Evolutionary conservation across 139 green algal species (phyloP).

Genomic region (Ostreobium quekettii): DNA sequence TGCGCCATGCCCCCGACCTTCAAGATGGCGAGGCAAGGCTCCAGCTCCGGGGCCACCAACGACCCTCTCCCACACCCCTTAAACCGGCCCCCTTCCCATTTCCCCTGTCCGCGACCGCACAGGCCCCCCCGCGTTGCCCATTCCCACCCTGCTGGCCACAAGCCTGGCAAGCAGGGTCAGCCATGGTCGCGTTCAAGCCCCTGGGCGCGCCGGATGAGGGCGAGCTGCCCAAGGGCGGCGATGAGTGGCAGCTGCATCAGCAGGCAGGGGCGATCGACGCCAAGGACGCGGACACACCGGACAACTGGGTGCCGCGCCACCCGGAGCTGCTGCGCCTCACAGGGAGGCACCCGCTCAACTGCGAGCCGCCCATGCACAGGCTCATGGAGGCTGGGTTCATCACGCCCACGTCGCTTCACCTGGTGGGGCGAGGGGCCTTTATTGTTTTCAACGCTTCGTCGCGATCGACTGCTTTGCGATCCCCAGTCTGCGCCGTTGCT

Average conservation of each 20-base stretch:
- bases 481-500: background rate
- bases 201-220: background rate
- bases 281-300: slow-evolving; percentile 59
- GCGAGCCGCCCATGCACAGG: slow-evolving; percentile 72
- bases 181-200: background rate
- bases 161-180: background rate
- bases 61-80: background rate
- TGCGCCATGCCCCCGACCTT: too few species aligned
- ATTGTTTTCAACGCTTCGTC: too few species aligned
- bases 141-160: background rate
- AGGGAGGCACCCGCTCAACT: slow-evolving; percentile 91
- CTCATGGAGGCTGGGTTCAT: slow-evolving; percentile 74
- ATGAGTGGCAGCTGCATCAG: slow-evolving; percentile 24
- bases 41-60: too few species aligned
- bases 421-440: slow-evolving; percentile 32
- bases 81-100: background rate
- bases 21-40: too few species aligned
- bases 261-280: slow-evolving; percentile 39
- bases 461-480: too few species aligned
- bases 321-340: slow-evolving; percentile 83
- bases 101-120: background rate
- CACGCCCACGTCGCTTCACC: slow-evolving; percentile 76
- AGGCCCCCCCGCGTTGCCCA: background rate
- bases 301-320: slow-evolving; percentile 78
- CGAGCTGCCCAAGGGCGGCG: slow-evolving; percentile 6